Conservation (phyloP, 179 eudicot genomes). For the Monotropa hypopitys region DNA sequence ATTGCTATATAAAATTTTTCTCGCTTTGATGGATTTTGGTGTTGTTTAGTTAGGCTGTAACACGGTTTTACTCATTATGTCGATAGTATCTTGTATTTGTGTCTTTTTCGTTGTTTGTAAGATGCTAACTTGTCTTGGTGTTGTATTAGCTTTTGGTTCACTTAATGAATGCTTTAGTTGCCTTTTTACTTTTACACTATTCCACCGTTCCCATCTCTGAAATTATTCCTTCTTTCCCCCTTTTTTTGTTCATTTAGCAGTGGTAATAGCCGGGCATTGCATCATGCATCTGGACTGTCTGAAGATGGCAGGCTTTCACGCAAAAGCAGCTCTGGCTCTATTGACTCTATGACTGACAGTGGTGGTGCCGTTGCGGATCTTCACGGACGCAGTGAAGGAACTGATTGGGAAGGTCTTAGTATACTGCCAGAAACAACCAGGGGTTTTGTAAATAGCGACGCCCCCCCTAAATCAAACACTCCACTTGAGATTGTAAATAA, state of each 20-base stretch:
- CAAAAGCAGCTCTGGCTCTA: slow-evolving; percentile 19
- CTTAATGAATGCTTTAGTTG: no score
- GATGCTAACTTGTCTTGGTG: not conserved
- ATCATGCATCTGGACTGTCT: slow-evolving; percentile 18
- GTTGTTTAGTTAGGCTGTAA: not conserved
- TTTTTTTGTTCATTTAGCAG: slow-evolving; percentile 4
- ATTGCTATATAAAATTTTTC: not conserved
- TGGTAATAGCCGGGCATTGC: slow-evolving; percentile 16
- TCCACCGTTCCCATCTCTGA: not conserved
- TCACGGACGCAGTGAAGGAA: slow-evolving; percentile 21
- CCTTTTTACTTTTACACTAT: not conserved
- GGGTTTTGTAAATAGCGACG: slow-evolving; percentile 48
- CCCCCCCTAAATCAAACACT: slow-evolving; percentile 29
- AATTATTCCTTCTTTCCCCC: not conserved
- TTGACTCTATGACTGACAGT: slow-evolving; percentile 24
- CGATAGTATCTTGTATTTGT: not conserved
- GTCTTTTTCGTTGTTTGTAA: not conserved
- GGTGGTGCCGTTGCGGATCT: slow-evolving; percentile 13
- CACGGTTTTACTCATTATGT: not conserved
- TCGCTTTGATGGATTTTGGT: not conserved
- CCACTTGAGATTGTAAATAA: slow-evolving; percentile 55
- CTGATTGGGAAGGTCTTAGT: slow-evolving; percentile 24
- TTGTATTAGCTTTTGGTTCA: not conserved
- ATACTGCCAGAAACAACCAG: slow-evolving; percentile 19
- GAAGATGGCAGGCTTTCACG: slow-evolving; percentile 21